Conservation (phyloP, 345 rosid species). For the Citrus sp. region DNA sequence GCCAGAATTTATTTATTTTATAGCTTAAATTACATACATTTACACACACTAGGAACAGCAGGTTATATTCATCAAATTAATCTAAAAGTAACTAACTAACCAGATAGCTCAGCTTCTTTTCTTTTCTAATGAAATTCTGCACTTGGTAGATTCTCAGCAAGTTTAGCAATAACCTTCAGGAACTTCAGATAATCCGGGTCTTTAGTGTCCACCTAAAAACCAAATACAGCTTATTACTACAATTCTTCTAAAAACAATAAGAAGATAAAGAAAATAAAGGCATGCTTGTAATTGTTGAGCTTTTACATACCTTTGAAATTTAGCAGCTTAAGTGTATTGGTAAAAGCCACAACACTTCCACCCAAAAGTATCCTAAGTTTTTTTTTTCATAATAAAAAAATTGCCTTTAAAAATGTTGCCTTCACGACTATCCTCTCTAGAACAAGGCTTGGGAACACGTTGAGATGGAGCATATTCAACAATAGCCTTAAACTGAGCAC, state of each 20-base stretch:
- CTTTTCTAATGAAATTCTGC: constrained; percentile 61
- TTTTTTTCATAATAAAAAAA: background rate
- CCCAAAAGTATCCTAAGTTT: background rate
- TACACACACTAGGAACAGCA: background rate
- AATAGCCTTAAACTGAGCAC: constrained; percentile 58
- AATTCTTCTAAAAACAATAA: background rate
- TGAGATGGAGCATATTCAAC: constrained; percentile 80
- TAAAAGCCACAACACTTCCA: background rate
- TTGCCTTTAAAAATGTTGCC: constrained; percentile 54
- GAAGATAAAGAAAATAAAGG: background rate
- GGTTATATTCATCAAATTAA: background rate
- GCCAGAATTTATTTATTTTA: too few relatives aligned
- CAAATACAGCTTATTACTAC: background rate
- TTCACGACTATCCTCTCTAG: constrained; percentile 61
- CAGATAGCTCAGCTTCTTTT: constrained; percentile 60
- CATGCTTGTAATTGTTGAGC: too few relatives aligned
- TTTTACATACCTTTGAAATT: background rate
- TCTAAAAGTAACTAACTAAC: constrained; percentile 24
- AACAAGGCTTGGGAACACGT: constrained; percentile 43
- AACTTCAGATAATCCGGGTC: constrained; percentile 72
- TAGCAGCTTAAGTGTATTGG: too few relatives aligned
- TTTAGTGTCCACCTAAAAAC: background rate
- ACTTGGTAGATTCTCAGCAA: constrained; percentile 60
- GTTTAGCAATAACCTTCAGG: constrained; percentile 59
- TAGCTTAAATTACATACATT: too few relatives aligned